Conservation (phyloP, 108 stramenopile genomes). For the Mediolabrus comicus region DNA sequence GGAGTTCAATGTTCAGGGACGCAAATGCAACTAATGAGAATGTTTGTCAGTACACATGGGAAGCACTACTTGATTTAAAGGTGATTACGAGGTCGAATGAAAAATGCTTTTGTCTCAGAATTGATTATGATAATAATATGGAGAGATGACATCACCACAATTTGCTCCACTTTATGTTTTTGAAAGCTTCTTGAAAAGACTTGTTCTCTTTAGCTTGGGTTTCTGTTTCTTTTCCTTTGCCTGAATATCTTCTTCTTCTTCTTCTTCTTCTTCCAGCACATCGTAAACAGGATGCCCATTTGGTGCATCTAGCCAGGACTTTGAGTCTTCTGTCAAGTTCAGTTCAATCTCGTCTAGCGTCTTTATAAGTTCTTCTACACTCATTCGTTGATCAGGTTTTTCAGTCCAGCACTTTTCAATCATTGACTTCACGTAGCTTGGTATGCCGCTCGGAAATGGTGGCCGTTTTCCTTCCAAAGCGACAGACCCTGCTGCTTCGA, state of each 20-base stretch:
- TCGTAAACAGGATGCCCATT: slow-evolving; percentile 64
- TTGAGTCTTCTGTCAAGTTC: slow-evolving; percentile 36
- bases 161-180: background rate
- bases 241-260: background rate
- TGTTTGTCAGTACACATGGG: slow-evolving; percentile 5
- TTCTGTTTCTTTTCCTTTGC: background rate
- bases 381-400: slow-evolving; percentile 45
- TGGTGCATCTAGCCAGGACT: slow-evolving; percentile 48
- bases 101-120: background rate
- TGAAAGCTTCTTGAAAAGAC: background rate
- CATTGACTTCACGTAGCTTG: slow-evolving; percentile 27
- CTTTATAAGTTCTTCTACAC: slow-evolving; percentile 36
- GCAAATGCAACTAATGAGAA: background rate
- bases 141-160: background rate
- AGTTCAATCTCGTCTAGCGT: slow-evolving; percentile 25
- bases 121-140: background rate
- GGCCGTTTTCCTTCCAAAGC: slow-evolving; percentile 56
- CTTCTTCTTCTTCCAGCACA: background rate
- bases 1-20: background rate
- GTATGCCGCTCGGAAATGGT: slow-evolving; percentile 52
- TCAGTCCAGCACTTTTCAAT: slow-evolving; percentile 64
- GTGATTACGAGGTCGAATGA: background rate
- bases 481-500: slow-evolving; percentile 69
- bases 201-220: background rate
- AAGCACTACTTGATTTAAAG: slow-evolving; percentile 8